Base-by-base conservation (phyloP, 805 yeast species). In the Kluyveromyces siamensis region DNA sequence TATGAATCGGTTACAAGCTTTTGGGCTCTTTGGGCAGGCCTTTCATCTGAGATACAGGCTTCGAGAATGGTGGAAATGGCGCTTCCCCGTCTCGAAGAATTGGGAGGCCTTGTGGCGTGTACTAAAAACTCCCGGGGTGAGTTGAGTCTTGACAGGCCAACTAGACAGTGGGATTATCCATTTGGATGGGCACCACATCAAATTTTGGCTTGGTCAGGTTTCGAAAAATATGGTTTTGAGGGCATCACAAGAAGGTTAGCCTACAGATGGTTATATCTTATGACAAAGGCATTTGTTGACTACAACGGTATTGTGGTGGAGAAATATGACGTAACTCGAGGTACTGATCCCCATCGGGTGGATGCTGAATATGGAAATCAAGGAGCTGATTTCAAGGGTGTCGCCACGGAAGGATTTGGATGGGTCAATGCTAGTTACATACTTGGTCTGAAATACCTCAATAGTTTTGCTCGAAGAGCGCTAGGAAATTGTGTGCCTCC, bases 151-250 rank as follows among this genome's bases (percentile, higher is more conserved):
- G 73, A 77, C 40, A 72, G 88, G 58, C 96, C 95, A n/a, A 79
- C 84, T 11, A 74, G 98, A 65, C 99, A 91, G 68, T 91, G 99
- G 99, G 99, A 91, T 65, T 93, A 84, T 65, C 99, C 99, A 2
- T 87, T 72, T 61, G 98, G 98, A 1, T 91, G 99, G 99, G 96
- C 98, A 0, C 98, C 99, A 2, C 98, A 93, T 63, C 99, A 91
- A 67, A 87, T 91, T 16, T 65, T 91, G 48, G 91, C 96, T 1
- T 91, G 99, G 99, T 77, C 77, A 41, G 98, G 97, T 0, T 72
- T 91, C 35, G 57, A 65, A 27, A 76, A 81, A 47, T 93, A 91
- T 62, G 93, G 90, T 0, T 86, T 73, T 60, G 65, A 63, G 2
- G 79, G 74, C 3, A 77, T 78, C 16, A 82, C 91, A 1, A 73